Evolutionary conservation across 179 eudicot species (phyloP).

Genomic region (Spinacia oleracea): DNA sequence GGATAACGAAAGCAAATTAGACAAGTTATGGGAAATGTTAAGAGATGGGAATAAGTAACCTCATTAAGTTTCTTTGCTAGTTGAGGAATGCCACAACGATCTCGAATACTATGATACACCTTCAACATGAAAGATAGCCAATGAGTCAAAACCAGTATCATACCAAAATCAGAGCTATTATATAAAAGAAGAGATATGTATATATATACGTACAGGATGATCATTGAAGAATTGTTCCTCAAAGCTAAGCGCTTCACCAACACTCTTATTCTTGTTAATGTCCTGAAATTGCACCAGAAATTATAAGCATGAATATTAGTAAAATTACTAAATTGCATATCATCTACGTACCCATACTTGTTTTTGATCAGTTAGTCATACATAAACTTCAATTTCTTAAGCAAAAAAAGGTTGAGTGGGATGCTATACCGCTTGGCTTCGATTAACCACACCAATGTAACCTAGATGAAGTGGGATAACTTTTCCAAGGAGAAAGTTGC

Average conservation of each 20-base stretch:
- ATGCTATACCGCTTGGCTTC: slow-evolving; percentile 40
- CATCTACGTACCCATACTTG: not conserved
- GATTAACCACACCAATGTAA: slow-evolving; percentile 43
- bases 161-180: not conserved
- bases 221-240: slow-evolving; percentile 40
- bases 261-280: slow-evolving; percentile 34
- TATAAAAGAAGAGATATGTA: not conserved
- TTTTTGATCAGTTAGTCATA: not conserved
- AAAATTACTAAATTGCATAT: not conserved
- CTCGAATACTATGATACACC: slow-evolving; percentile 36
- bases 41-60: slow-evolving; percentile 32
- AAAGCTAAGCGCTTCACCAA: slow-evolving; percentile 33
- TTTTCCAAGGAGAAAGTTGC: slow-evolving; percentile 38
- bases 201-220: slow-evolving; percentile 28
- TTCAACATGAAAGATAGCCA: slow-evolving; percentile 20
- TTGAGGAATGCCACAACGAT: slow-evolving; percentile 47
- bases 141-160: not conserved
- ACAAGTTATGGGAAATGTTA: not conserved
- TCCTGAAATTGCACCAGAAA: slow-evolving; percentile 30
- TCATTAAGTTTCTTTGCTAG: slow-evolving; percentile 48
- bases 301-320: not conserved
- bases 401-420: not conserved
- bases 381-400: not conserved
- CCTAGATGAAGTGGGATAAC: slow-evolving; percentile 37
- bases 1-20: not conserved